Evolutionary conservation across 202 grass and related monocot species (phyloP).

Genomic region (Eragrostis tef): DNA sequence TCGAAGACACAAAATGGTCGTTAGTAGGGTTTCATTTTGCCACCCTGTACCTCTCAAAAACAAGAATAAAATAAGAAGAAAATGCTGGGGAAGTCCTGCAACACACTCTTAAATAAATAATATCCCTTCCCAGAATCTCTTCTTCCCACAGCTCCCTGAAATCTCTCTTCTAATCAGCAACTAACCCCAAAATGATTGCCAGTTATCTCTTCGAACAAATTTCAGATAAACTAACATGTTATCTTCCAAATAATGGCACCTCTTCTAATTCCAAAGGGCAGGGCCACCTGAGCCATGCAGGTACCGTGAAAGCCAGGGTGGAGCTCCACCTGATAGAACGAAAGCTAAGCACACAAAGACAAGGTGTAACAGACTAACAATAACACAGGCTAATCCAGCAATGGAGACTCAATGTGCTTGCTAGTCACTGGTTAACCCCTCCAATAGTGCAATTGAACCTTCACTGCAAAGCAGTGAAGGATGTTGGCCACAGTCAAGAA

Average conservation of each 20-base stretch:
- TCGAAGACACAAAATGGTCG: not conserved
- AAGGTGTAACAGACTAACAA: too few species aligned
- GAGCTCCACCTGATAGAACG: not conserved
- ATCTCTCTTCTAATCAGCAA: not conserved
- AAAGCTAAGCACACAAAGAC: not conserved
- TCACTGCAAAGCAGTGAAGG: too few species aligned
- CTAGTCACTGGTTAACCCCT: too few species aligned
- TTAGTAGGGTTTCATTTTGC: not conserved
- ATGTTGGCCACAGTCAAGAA: too few species aligned
- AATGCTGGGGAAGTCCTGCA: not conserved
- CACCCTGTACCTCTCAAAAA: not conserved
- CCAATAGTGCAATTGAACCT: too few species aligned
- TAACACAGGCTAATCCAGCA: too few species aligned
- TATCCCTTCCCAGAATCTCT: not conserved
- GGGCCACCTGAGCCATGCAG: not conserved
- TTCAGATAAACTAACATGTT: too few species aligned
- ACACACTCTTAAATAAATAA: conserved; percentile 1
- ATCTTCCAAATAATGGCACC: too few species aligned
- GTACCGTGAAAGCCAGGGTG: not conserved
- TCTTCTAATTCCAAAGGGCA: too few species aligned
- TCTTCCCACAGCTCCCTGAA: not conserved
- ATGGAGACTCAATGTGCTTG: too few species aligned
- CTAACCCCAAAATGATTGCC: not conserved
- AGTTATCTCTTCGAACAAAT: not conserved
- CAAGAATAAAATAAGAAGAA: too few species aligned